These are phyloP conservation scores for Aristolochia fimbriata DNA, from an alignment of 164 flowering plant genomes.

Conservation along the genomic window DNA sequence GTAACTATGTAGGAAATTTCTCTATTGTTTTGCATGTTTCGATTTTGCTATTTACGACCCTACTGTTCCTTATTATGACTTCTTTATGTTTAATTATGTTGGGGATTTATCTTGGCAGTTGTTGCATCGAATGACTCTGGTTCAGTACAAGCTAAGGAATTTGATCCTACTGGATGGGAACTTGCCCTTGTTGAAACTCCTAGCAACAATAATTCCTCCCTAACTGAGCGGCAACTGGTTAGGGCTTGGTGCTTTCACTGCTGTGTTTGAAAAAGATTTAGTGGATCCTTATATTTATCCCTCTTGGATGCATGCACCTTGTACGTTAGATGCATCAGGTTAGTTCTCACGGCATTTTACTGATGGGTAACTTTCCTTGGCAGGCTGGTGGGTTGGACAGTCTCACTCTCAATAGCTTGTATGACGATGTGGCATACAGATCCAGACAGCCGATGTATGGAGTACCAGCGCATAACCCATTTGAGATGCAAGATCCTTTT, in stretches of 20 bases:
- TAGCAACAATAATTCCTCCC: conserved; percentile 55
- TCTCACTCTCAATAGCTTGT: conserved; percentile 71
- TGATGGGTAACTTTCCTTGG: conserved; percentile 1
- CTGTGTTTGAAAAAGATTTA: no score
- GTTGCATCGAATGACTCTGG: conserved; percentile 28
- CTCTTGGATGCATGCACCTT: no score
- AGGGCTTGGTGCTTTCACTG: conserved; percentile 4
- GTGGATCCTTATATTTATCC: no score
- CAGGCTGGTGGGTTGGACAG: conserved; percentile 97
- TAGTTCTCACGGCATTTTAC: background rate
- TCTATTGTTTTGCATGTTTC: background rate
- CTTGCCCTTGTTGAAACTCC: conserved; percentile 95
- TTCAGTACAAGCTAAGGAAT: conserved; percentile 36
- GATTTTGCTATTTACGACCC: background rate
- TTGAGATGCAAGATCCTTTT: conserved; percentile 86
- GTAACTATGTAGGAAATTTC: conserved; percentile 1
- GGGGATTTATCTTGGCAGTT: conserved; percentile 5
- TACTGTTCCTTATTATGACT: background rate
- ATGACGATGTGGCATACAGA: conserved; percentile 83
- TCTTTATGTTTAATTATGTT: background rate
- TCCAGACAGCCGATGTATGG: conserved; percentile 79
- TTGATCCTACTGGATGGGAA: conserved; percentile 97
- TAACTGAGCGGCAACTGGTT: conserved; percentile 81
- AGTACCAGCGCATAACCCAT: conserved; percentile 75
- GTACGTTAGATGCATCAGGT: no score